Evolutionary conservation across 495 filamentous ascomycete genomes (phyloP).

Genomic region (Penicillium malachiteum): DNA sequence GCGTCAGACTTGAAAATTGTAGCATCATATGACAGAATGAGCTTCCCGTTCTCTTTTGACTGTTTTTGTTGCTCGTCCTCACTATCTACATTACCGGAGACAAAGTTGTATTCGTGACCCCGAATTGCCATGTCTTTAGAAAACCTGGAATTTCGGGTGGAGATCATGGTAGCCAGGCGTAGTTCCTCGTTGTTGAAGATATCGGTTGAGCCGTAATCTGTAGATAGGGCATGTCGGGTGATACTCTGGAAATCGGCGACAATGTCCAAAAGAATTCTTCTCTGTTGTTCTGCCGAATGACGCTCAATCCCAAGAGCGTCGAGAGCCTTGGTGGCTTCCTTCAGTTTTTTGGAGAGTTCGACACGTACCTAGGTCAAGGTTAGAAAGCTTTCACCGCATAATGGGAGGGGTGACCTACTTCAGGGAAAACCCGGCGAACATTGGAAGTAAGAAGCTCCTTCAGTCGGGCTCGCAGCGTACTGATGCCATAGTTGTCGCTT

Average conservation of each 20-base stretch:
- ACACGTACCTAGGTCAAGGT: constrained; percentile 31
- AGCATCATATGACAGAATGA: background rate
- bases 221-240: constrained; percentile 34
- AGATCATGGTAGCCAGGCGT: constrained; percentile 46
- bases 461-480: constrained; percentile 39
- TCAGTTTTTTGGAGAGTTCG: constrained; percentile 45
- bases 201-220: constrained; percentile 41
- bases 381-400: background rate
- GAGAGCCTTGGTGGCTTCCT: constrained; percentile 28
- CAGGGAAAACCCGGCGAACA: constrained; percentile 52
- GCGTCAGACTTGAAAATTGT: background rate
- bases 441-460: constrained; percentile 34
- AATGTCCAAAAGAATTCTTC: constrained; percentile 41
- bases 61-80: background rate
- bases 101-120: constrained; percentile 36
- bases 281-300: constrained; percentile 41
- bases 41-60: no score
- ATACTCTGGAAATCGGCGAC: constrained; percentile 43
- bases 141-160: constrained; percentile 42
- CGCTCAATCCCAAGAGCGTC: constrained; percentile 46
- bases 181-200: constrained; percentile 35
- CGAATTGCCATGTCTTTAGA: constrained; percentile 31
- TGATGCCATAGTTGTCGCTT: constrained; percentile 49
- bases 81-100: background rate
- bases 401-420: constrained; percentile 22